phyloP scores from a whole-genome alignment of 352 stramenopile species.

The Globisporangium uncinulatum region DNA sequence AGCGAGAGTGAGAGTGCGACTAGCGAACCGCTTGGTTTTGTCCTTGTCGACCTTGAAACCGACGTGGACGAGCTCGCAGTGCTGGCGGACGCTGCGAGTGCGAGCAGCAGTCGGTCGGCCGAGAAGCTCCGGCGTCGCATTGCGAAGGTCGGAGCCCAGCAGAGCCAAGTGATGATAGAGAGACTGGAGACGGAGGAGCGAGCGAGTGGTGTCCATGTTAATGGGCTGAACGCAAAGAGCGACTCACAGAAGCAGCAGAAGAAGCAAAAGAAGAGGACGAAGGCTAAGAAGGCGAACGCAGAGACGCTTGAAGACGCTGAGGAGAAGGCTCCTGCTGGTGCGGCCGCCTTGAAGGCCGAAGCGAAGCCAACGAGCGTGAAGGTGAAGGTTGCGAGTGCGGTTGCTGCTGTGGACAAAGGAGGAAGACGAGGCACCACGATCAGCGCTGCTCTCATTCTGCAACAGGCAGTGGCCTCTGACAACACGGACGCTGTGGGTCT shows the following conservation, averaged over 20 bases:
- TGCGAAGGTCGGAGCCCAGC: slow-evolving; percentile 1
- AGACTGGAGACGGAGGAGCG: neutral
- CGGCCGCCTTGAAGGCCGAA: neutral
- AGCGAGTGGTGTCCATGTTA: too few relatives aligned
- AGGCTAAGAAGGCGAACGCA: slow-evolving; percentile 13
- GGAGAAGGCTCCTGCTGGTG: slow-evolving; percentile 7
- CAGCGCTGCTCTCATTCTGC: too few relatives aligned
- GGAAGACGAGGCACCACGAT: too few relatives aligned
- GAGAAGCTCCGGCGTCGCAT: neutral
- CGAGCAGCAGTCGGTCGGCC: slow-evolving; percentile 5
- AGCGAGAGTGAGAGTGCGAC: slow-evolving; percentile 6
- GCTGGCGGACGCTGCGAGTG: slow-evolving; percentile 22
- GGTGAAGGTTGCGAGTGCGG: neutral
- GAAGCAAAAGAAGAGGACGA: slow-evolving; percentile 18
- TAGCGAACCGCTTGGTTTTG: slow-evolving; percentile 26
- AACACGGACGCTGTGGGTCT: too few relatives aligned
- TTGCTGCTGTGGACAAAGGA: too few relatives aligned
- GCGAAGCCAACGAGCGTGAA: neutral
- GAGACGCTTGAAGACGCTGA: neutral
- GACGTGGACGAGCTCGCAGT: slow-evolving; percentile 36
- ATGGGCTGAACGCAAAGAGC: neutral
- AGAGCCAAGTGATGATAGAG: slow-evolving; percentile 1
- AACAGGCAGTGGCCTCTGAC: too few relatives aligned
- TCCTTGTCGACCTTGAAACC: slow-evolving; percentile 34
- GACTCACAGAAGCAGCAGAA: neutral